Base-by-base conservation (phyloP, 345 rosid species). In the Sisymbrium irio region DNA sequence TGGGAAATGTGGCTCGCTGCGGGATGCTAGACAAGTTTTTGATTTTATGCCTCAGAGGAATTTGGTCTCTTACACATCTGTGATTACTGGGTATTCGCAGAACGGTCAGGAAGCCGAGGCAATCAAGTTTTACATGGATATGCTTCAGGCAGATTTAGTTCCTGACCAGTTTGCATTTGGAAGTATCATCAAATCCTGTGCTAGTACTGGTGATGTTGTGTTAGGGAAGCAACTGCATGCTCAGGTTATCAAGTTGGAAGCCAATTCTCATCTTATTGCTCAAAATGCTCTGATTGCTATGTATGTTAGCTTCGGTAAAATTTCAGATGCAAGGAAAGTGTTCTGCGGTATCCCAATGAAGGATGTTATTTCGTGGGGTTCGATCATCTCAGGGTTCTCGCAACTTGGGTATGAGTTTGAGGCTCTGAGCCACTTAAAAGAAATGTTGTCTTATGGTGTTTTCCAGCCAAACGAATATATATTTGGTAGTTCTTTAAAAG, bases 81-180 rank as follows among this genome's bases (percentile, higher is more conserved):
- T 95, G 79, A 88, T 92, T 47, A 87, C 86, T 80, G 96, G 95
- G 44, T 92, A 82, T 78, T 87, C 96, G 4, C 89, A 84, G 76
- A 85, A 84, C 19, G 91, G 88, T 42, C 80, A 82, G 56, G 77
- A 72, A 40, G 33, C 45, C 3, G 74, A 78, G 46, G 89, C 87
- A 1, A 66, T 87, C 69, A 66, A 58, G 10, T 42, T 87, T 62
- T 87, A 82, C 67, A 11, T 74, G 32, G 61, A 76, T 66, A 84
- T 85, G 92, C 74, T 85, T 69, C 71, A 1, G 77, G 76, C 42
- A 6, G 83, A 74, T 57, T n/a, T 82, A 19, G 54, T 65, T 47
- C 89, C 89, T 1, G 88, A 85, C 78, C 83, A 75, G 67, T 78
- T 63, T 55, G 70, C 89, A 7, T 85, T 85, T 77, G 85, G 92